Percentiles rank a stretch among this genome's conserved stretches.
These are phyloP conservation scores for Schizothecium vesticola DNA, from an alignment of 495 filamentous ascomycete genomes.

Conservation along the genomic window DNA sequence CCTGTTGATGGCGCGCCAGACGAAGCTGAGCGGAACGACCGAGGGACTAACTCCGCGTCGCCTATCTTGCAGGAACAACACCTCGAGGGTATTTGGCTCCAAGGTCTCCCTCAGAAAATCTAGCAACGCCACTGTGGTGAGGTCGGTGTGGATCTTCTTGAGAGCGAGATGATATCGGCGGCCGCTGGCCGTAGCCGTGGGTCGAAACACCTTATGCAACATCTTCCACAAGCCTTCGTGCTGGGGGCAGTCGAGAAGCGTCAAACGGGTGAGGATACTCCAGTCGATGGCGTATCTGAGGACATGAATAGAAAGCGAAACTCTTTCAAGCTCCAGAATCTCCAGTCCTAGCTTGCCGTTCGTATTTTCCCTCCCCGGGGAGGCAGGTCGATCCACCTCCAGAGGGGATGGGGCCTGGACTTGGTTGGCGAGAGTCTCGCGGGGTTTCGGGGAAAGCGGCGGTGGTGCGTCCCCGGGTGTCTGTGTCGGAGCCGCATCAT, in stretches of 20 bases:
- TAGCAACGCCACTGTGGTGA: conserved; percentile 71
- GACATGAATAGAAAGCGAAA: conserved; percentile 64
- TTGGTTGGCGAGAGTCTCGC: background rate
- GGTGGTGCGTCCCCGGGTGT: too few relatives aligned
- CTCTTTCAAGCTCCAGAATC: conserved; percentile 76
- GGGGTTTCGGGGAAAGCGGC: too few relatives aligned
- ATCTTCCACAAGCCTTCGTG: conserved; percentile 80
- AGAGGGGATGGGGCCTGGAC: background rate
- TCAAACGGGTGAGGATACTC: conserved; percentile 69
- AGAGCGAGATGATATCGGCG: conserved; percentile 66
- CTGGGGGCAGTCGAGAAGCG: conserved; percentile 71
- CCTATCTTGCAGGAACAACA: conserved; percentile 77
- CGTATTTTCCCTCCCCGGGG: conserved; percentile 22
- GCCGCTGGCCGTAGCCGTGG: conserved; percentile 35
- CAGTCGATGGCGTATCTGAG: conserved; percentile 73
- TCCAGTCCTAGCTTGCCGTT: conserved; percentile 62
- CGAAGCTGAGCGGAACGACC: conserved; percentile 61
- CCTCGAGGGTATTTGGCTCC: conserved; percentile 78
- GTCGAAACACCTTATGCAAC: conserved; percentile 66
- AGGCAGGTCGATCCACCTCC: background rate
- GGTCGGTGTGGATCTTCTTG: conserved; percentile 77
- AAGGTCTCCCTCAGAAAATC: conserved; percentile 80
- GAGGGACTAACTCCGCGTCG: conserved; percentile 45
- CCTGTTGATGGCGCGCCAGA: conserved; percentile 68
- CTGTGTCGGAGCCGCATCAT: too few relatives aligned